Percentiles rank a stretch among this genome's conserved stretches.
Evolutionary conservation across 306 rosid genomes (phyloP).

Genomic region (Cucurbita moschata): DNA sequence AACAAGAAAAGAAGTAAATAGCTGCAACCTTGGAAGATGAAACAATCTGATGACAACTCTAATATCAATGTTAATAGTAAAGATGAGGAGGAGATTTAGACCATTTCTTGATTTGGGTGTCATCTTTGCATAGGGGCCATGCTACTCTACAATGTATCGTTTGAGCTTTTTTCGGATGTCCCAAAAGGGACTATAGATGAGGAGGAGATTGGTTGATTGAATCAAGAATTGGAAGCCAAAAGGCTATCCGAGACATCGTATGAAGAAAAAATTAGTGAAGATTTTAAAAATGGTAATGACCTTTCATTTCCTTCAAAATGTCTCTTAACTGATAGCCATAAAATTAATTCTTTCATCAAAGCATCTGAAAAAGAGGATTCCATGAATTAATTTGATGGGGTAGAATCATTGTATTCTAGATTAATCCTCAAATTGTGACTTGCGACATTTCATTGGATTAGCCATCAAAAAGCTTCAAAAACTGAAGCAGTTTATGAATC

Average conservation of each 20-base stretch:
- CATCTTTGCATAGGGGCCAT: background rate
- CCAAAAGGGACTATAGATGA: background rate
- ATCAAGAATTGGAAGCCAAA: background rate
- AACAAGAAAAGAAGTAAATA: background rate
- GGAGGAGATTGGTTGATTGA: background rate
- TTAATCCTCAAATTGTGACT: background rate
- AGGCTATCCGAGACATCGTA: background rate
- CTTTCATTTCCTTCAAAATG: background rate
- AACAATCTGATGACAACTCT: background rate
- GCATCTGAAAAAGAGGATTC: too few relatives aligned
- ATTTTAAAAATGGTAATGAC: background rate
- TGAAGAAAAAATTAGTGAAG: background rate
- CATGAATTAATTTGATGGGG: too few relatives aligned
- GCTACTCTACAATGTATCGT: background rate
- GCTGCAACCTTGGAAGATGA: background rate
- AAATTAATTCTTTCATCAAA: too few relatives aligned
- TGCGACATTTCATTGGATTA: background rate
- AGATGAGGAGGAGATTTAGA: background rate
- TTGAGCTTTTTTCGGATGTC: background rate
- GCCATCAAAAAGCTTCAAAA: background rate
- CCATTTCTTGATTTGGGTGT: background rate
- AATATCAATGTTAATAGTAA: background rate
- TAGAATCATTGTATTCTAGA: too few relatives aligned
- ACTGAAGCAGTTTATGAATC: background rate
- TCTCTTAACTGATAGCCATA: background rate